Percentiles rank a stretch among this genome's conserved stretches.
These are phyloP conservation scores for Myotisia sp. DNA, from an alignment of 2,329 filamentous ascomycete genomes.

Conservation along the genomic window DNA sequence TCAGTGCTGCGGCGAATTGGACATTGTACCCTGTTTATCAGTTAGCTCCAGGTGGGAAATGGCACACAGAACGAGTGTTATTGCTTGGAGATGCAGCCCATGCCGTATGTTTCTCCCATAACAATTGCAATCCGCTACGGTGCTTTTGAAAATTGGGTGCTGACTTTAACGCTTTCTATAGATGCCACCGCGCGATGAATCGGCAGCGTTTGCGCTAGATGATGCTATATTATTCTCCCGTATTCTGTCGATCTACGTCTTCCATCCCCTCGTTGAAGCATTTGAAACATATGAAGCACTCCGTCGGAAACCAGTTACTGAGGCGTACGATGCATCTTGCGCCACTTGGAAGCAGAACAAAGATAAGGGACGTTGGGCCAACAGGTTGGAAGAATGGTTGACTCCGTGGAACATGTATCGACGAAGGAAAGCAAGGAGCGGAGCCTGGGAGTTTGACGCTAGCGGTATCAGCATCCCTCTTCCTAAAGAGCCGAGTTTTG, in stretches of 20 bases:
- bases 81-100: conserved; percentile 36
- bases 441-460: conserved; percentile 26
- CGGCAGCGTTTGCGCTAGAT: conserved; percentile 32
- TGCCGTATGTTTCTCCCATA: conserved; percentile 22
- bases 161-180: conserved; percentile 10
- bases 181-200: conserved; percentile 37
- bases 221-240: conserved; percentile 32
- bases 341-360: conserved; percentile 28
- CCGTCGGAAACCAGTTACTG: conserved; percentile 24
- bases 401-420: conserved; percentile 24
- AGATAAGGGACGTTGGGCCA: conserved; percentile 25
- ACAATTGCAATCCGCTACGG: neutral
- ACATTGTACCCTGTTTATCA: conserved; percentile 34
- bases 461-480: conserved; percentile 20
- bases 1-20: conserved; percentile 24
- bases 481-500: conserved; percentile 4
- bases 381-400: conserved; percentile 26
- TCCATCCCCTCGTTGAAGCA: conserved; percentile 19
- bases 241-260: conserved; percentile 22
- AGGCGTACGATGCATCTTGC: conserved; percentile 27
- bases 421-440: conserved; percentile 16
- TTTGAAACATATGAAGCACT: conserved; percentile 28
- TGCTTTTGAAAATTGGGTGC: neutral
- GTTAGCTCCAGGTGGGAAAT: conserved; percentile 25
- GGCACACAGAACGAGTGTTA: conserved; percentile 28